Conservation (phyloP, 1,284 basidiomycete species). For the Ceratobasidium sp. region DNA sequence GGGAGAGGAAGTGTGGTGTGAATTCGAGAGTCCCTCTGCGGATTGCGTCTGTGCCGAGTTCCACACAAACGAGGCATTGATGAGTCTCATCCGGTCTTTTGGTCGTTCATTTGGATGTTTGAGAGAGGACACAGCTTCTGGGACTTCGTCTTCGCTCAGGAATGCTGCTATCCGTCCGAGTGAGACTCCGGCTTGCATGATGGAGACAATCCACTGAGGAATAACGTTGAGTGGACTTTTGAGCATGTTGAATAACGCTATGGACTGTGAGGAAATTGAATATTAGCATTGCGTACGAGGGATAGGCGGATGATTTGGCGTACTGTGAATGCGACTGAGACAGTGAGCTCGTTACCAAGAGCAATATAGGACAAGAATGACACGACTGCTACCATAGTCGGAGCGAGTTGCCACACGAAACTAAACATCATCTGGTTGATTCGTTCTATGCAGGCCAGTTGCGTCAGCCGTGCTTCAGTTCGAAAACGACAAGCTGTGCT, state of each 20-base stretch:
- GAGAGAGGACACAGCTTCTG: constrained; percentile 23
- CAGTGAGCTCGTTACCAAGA: constrained; percentile 71
- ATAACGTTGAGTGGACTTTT: constrained; percentile 74
- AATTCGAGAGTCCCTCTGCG: neutral
- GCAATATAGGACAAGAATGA: constrained; percentile 72
- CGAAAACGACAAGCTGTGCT: constrained; percentile 47
- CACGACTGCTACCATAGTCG: constrained; percentile 73
- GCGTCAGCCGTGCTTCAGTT: constrained; percentile 33
- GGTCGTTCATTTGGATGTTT: constrained; percentile 4
- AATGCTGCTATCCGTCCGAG: neutral
- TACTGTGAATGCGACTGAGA: constrained; percentile 77
- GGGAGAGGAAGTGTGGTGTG: neutral
- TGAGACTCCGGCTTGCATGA: constrained; percentile 58
- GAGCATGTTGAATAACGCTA: constrained; percentile 69
- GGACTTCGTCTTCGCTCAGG: constrained; percentile 41
- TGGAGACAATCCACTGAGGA: constrained; percentile 71
- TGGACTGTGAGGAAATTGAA: constrained; percentile 60
- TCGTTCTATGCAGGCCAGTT: constrained; percentile 64
- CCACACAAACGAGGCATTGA: constrained; percentile 76
- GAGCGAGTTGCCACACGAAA: constrained; percentile 70
- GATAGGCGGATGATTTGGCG: no score
- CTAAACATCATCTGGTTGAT: constrained; percentile 73
- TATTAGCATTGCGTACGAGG: constrained; percentile 35
- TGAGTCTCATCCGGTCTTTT: constrained; percentile 66
- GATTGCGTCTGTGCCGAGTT: constrained; percentile 56